A percentile compares a stretch with the other conserved stretches of the same genome.
Evolutionary conservation across 768 basidiomycete species (phyloP).

Genomic region (Cubamyces sp.): DNA sequence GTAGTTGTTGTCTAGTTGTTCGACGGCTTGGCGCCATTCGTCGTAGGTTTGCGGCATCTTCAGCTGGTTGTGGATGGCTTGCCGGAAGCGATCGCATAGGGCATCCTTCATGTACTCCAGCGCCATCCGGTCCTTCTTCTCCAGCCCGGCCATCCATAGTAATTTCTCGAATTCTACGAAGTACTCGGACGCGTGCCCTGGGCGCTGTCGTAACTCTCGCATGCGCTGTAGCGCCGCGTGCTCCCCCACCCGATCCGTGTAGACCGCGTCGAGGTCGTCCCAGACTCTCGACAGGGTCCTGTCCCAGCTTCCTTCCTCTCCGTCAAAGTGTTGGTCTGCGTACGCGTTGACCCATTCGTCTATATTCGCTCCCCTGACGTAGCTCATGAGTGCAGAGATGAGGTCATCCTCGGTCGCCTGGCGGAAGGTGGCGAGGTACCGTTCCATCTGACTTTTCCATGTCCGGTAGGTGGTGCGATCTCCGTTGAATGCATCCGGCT

Average conservation of each 20-base stretch:
- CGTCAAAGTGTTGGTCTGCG: not conserved
- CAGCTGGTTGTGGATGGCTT: not conserved
- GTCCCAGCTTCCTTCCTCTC: not conserved
- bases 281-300: not conserved
- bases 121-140: not conserved
- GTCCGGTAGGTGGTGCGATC: too few relatives aligned
- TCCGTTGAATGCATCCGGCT: too few relatives aligned
- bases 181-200: not conserved
- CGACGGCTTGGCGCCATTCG: not conserved
- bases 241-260: not conserved
- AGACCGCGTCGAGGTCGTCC: not conserved
- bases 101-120: not conserved
- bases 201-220: not conserved
- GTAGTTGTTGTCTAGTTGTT: not conserved
- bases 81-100: not conserved
- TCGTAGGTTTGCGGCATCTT: not conserved
- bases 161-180: not conserved
- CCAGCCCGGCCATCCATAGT: not conserved
- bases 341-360: constrained; percentile 5
- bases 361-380: not conserved
- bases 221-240: not conserved
- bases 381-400: not conserved
- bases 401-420: not conserved
- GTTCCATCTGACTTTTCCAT: constrained; percentile 1
- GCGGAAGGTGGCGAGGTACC: not conserved